Conservation (phyloP, 139 green algal genomes). For the Micractinium conductrix region DNA sequence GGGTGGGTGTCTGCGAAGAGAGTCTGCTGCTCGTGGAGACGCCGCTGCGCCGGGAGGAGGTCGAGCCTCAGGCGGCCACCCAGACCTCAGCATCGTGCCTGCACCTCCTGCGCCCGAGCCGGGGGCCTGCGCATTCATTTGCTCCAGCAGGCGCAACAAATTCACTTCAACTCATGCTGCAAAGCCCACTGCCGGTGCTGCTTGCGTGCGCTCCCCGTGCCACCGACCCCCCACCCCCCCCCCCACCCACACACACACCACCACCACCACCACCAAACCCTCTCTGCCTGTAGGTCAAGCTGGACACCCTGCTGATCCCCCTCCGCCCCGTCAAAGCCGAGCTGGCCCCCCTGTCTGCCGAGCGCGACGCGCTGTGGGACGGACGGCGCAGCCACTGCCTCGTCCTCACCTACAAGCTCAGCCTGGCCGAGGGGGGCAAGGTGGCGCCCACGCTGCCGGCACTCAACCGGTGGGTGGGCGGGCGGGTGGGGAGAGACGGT, state of each 20-base stretch:
- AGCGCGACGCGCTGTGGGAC: conserved; percentile 72
- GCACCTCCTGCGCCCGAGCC: too few relatives aligned
- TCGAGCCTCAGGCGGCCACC: conserved; percentile 55
- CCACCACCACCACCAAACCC: neutral
- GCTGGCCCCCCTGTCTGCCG: conserved; percentile 54
- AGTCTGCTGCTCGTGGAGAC: too few relatives aligned
- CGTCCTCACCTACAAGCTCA: conserved; percentile 87
- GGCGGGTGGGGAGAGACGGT: too few relatives aligned
- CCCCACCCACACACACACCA: neutral
- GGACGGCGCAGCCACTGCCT: conserved; percentile 74
- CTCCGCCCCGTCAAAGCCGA: conserved; percentile 61
- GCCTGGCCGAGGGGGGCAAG: conserved; percentile 75
- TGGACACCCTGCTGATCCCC: conserved; percentile 66
- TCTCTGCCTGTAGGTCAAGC: conserved; percentile 49
- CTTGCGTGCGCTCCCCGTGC: too few relatives aligned
- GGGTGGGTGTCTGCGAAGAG: too few relatives aligned
- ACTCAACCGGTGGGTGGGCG: conserved; percentile 68
- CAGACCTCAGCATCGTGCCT: too few relatives aligned
- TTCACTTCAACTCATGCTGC: too few relatives aligned
- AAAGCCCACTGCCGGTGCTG: too few relatives aligned
- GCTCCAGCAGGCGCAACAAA: too few relatives aligned
- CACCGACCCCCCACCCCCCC: too few relatives aligned
- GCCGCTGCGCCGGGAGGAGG: conserved; percentile 64
- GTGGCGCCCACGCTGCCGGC: conserved; percentile 67
- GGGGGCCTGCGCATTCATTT: too few relatives aligned